Base-by-base conservation (phyloP, 768 basidiomycete species). In the Suillus paluster region DNA sequence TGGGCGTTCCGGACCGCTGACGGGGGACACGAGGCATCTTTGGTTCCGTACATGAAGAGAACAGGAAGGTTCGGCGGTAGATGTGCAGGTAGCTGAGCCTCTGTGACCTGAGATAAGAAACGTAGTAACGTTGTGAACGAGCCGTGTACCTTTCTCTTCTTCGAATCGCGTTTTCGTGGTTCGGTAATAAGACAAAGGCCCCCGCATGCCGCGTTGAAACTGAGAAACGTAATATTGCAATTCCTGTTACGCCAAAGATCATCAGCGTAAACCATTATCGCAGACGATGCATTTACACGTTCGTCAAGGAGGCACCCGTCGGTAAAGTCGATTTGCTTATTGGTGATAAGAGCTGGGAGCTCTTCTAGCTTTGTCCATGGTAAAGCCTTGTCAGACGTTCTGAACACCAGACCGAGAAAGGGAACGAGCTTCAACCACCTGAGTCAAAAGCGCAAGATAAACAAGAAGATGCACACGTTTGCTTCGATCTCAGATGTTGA, bases 161-260 rank as follows among this genome's bases (percentile, higher is more conserved):
- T 91, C 84, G 69, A 83, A 84, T n/a, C 89, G 83, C 62, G 78
- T 62, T 62, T 80, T 79, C 14, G 77, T 71, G 2, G 89, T 91
- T 36, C 90, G 84, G 65, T 92, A 93, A 70, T 91, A 94, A 61
- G 89, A 90, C n/a, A 92, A 72, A 4, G 91, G 89, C 2, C 89
- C 90, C 21, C 80, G 78, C 85, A 94, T 86, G 25, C 77, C 77
- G 19, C 83, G 77, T 27, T 73, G 64, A 21, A 85, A 80, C 60
- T 82, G 74, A 5, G 78, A 70, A 17, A 79, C 25, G 66, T 90
- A 87, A 63, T 83, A 83, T 23, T 80, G 70, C 19, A 84, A 72
- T 67, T 91, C 90, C 88, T 89, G 66, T 21, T 61, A 21, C 54
- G 58, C 25, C 25, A 39, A 55, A 6, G 23, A 15, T 55, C 27